phyloP scores from a whole-genome alignment of 306 rosid species.

The Aeschynomene evenia region DNA sequence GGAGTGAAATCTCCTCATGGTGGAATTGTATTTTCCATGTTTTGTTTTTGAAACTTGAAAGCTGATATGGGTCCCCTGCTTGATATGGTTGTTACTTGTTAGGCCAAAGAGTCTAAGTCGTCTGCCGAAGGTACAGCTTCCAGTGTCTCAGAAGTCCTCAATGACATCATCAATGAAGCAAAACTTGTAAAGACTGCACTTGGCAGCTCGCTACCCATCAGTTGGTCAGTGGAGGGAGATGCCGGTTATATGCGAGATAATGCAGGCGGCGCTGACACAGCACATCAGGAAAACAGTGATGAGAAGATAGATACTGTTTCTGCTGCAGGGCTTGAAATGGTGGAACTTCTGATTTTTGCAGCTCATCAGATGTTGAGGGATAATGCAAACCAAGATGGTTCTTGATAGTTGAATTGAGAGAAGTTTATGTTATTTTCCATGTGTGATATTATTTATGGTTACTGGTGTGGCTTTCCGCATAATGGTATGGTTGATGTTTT shows the following conservation, averaged over 20 bases:
- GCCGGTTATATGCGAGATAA: conserved; percentile 32
- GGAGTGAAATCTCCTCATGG: not conserved
- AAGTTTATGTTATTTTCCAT: conserved; percentile 16
- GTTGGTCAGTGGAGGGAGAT: conserved; percentile 77
- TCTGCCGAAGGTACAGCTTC: conserved; percentile 46
- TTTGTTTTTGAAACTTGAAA: conserved; percentile 26
- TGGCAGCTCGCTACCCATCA: conserved; percentile 84
- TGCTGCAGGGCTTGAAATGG: conserved; percentile 95
- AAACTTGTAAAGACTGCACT: conserved; percentile 89
- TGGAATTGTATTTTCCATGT: conserved; percentile 4
- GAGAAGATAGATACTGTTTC: conserved; percentile 72
- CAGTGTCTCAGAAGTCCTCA: conserved; percentile 46
- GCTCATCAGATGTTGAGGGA: conserved; percentile 70
- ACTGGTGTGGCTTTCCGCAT: conserved; percentile 1
- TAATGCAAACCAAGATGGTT: conserved; percentile 21
- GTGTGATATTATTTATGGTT: conserved; percentile 6
- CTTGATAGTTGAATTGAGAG: conserved; percentile 25
- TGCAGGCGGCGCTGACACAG: conserved; percentile 33
- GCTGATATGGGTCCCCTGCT: conserved; percentile 27
- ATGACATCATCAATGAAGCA: conserved; percentile 59
- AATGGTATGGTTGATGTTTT: conserved; percentile 7
- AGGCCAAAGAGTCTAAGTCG: conserved; percentile 58
- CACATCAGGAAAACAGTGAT: conserved; percentile 38
- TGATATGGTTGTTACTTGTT: conserved; percentile 37
- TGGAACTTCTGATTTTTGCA: conserved; percentile 78